phyloP scores from a whole-genome alignment of 768 basidiomycete species.

The Lactarius psammicola region DNA sequence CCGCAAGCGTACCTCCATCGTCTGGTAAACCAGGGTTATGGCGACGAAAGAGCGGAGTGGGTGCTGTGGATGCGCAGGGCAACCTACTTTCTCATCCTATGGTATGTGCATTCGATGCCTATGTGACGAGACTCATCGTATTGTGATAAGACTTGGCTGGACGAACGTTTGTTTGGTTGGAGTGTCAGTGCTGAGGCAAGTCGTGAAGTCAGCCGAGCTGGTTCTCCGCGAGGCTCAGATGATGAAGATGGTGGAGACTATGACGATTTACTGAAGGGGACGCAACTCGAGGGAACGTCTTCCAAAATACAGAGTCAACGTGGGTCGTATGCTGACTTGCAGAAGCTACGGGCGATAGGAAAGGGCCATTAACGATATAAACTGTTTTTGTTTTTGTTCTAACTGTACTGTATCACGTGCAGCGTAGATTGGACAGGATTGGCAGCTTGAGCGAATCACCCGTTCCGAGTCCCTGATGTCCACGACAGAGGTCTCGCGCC shows the following conservation, averaged over 20 bases:
- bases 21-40: slow-evolving; percentile 70
- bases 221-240: slow-evolving; percentile 75
- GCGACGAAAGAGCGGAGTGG: slow-evolving; percentile 71
- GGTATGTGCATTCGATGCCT: slow-evolving; percentile 41
- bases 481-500: slow-evolving; percentile 44
- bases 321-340: slow-evolving; percentile 77
- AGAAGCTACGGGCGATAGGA: slow-evolving; percentile 50
- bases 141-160: slow-evolving; percentile 66
- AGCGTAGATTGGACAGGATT: not conserved
- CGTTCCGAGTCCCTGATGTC: slow-evolving; percentile 32
- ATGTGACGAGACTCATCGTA: not conserved
- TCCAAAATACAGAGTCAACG: slow-evolving; percentile 46
- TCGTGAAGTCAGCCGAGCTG: slow-evolving; percentile 60
- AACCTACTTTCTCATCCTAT: slow-evolving; percentile 85
- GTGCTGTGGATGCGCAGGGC: slow-evolving; percentile 78
- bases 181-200: slow-evolving; percentile 57
- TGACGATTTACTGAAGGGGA: slow-evolving; percentile 70
- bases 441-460: not conserved
- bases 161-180: slow-evolving; percentile 92
- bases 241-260: slow-evolving; percentile 90
- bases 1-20: slow-evolving; percentile 81
- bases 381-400: not conserved
- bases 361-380: not conserved
- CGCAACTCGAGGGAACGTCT: slow-evolving; percentile 10
- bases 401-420: slow-evolving; percentile 5